Conservation (phyloP, 768 basidiomycete genomes). For the Trametes meyenii region DNA sequence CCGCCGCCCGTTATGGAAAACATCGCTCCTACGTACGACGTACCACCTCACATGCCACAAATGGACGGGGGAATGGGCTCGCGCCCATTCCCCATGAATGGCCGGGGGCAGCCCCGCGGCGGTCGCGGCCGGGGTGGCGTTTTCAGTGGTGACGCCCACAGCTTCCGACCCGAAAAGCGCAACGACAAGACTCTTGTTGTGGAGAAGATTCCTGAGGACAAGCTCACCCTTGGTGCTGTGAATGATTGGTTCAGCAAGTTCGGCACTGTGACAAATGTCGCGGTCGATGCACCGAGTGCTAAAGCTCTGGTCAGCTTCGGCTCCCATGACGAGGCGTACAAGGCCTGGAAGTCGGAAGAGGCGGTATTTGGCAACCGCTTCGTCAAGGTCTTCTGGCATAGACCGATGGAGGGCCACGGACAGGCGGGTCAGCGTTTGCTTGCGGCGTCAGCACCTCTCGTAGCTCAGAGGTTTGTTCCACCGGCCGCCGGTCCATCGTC, state of each 20-base stretch:
- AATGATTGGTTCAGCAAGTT: slow-evolving; percentile 92
- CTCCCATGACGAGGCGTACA: slow-evolving; percentile 79
- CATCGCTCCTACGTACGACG: slow-evolving; percentile 1
- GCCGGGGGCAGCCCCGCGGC: slow-evolving; percentile 39
- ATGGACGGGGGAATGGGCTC: slow-evolving; percentile 37
- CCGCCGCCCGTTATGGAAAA: slow-evolving; percentile 6
- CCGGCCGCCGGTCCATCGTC: slow-evolving; percentile 18
- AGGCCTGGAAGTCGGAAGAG: slow-evolving; percentile 91
- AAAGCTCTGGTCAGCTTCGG: slow-evolving; percentile 91
- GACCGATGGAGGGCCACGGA: slow-evolving; percentile 91
- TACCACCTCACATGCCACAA: slow-evolving; percentile 20
- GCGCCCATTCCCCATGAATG: slow-evolving; percentile 32
- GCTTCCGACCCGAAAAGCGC: slow-evolving; percentile 66
- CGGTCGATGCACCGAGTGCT: slow-evolving; percentile 70
- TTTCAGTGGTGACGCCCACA: slow-evolving; percentile 67
- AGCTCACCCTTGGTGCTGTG: slow-evolving; percentile 75
- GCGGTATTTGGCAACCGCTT: slow-evolving; percentile 95
- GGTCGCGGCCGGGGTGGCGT: slow-evolving; percentile 52
- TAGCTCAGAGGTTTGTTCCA: slow-evolving; percentile 57
- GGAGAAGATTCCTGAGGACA: slow-evolving; percentile 90
- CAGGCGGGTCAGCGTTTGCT: slow-evolving; percentile 75
- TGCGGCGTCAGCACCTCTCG: slow-evolving; percentile 76
- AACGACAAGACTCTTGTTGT: slow-evolving; percentile 86
- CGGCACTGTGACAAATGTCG: slow-evolving; percentile 90
- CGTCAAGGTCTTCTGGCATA: slow-evolving; percentile 95